Evolutionary conservation across 371 early-diverging fungal species (phyloP), one percentile per base, ranked within the genome.

Genomic region (Saksenaea oblongispora): DNA sequence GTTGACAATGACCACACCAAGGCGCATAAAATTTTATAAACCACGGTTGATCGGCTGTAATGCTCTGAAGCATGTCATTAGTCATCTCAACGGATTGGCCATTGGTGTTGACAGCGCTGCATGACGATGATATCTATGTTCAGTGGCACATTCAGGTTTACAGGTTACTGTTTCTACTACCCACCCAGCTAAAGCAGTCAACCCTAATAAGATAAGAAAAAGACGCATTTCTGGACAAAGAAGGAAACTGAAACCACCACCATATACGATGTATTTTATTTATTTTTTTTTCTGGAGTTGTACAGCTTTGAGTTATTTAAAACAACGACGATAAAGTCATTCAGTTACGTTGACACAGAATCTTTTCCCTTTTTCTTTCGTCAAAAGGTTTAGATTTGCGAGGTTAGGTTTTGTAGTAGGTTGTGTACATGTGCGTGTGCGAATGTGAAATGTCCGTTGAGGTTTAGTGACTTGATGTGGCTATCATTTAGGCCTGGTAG

Each of bases 1-100:
- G 69, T 26, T 61, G 47, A 84, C 97, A 96, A 75, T 95, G 95
- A 7, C 87, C 84, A 71, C 95, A 95, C 94, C 94, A 94, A 13
- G 95, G 93, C 17, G 94, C 92, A 69, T 85, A 91, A 70, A 89
- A 92, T 70, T 91, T 89, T 58, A 94, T 66, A 66, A 94, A 88
- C 91, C 87, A 89, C 42, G 82, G 81, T 26, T 69, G 64, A 35
- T 71, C 56, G 51, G 51, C 17, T 22, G 7, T 10, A 47, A 47
- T 22, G 51, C 18, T 22, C 1, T 17, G 17, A 22, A 47, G 51
- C n/a, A n/a, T 47, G 51, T 47, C 22, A 22, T 22, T 10, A 17
- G 51, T 47, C 51, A 47, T 47, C 11, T 47, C 51, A 10, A 47
- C 4, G 10, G 51, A 47, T 18, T 22, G 51, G 9, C 51, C 22